A percentile compares a stretch with the other conserved stretches of the same genome.
Evolutionary conservation across 2,329 filamentous ascomycete species (phyloP).

Genomic region (Aplosporella prunicola): DNA sequence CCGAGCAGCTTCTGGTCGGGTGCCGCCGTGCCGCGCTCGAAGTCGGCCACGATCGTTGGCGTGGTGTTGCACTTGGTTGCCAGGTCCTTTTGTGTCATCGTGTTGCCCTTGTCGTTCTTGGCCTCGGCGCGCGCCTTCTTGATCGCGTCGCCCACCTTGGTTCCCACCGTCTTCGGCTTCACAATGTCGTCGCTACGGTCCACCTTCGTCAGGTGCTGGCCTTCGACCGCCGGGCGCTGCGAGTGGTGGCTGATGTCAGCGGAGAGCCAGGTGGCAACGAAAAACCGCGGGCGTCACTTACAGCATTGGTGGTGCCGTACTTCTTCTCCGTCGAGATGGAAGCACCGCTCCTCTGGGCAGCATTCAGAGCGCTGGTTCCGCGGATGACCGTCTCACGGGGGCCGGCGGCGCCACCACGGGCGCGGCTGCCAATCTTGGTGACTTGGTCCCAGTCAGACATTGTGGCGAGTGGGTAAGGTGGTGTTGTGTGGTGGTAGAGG

Average conservation of each 20-base stretch:
- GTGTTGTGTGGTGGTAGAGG: neutral
- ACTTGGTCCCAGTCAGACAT: slow-evolving; percentile 78
- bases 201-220: slow-evolving; percentile 94
- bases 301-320: slow-evolving; percentile 63
- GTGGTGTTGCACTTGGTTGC: slow-evolving; percentile 88
- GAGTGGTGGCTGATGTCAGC: slow-evolving; percentile 1
- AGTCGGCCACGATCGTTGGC: slow-evolving; percentile 66
- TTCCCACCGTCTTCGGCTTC: slow-evolving; percentile 81
- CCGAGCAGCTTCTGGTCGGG: slow-evolving; percentile 77
- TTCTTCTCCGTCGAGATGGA: slow-evolving; percentile 91
- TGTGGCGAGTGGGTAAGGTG: slow-evolving; percentile 18
- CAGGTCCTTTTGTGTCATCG: slow-evolving; percentile 81
- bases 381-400: slow-evolving; percentile 81
- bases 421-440: slow-evolving; percentile 90
- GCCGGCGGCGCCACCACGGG: slow-evolving; percentile 54
- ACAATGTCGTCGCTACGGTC: slow-evolving; percentile 96
- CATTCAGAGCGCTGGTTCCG: slow-evolving; percentile 77
- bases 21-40: slow-evolving; percentile 68
- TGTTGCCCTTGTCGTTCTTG: slow-evolving; percentile 61
- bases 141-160: slow-evolving; percentile 74
- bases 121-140: slow-evolving; percentile 67
- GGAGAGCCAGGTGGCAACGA: slow-evolving; percentile 5
- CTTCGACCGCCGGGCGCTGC: slow-evolving; percentile 51
- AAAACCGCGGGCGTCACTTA: slow-evolving; percentile 51
- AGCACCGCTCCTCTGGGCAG: slow-evolving; percentile 70